These are phyloP conservation scores for Neonectria ditissima DNA, from an alignment of 2,329 filamentous ascomycete genomes.

Conservation along the genomic window DNA sequence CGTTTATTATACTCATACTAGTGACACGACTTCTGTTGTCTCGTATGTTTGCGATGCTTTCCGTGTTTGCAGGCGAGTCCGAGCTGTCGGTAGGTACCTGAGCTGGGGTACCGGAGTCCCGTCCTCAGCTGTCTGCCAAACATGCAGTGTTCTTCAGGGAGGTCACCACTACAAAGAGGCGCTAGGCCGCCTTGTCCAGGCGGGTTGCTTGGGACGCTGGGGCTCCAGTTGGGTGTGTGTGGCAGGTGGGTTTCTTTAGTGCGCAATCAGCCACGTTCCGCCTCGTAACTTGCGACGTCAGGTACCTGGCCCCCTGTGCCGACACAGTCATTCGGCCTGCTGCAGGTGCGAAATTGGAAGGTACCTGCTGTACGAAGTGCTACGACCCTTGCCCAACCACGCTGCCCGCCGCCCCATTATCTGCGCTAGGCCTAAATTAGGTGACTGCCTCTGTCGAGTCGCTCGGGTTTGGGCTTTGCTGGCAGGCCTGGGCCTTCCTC, in stretches of 20 bases:
- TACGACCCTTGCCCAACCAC: constrained; percentile 35
- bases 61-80: background rate
- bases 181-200: background rate
- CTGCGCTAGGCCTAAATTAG: constrained; percentile 52
- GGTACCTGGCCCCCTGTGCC: constrained; percentile 16
- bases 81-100: constrained; percentile 16
- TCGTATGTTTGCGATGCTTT: background rate
- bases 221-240: background rate
- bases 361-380: constrained; percentile 32
- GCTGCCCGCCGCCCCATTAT: constrained; percentile 19
- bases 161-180: background rate
- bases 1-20: no score
- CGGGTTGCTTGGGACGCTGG: background rate
- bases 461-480: constrained; percentile 13
- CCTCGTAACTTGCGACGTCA: constrained; percentile 9
- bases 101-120: no score
- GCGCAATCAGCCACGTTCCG: background rate
- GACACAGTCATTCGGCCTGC: constrained; percentile 38
- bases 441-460: constrained; percentile 26
- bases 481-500: constrained; percentile 30
- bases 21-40: background rate
- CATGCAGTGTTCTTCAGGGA: background rate
- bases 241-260: background rate
- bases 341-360: constrained; percentile 30
- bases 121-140: background rate